phyloP scores from a whole-genome alignment of 2,329 filamentous ascomycete genomes.

The Paecilomyces niveus region DNA sequence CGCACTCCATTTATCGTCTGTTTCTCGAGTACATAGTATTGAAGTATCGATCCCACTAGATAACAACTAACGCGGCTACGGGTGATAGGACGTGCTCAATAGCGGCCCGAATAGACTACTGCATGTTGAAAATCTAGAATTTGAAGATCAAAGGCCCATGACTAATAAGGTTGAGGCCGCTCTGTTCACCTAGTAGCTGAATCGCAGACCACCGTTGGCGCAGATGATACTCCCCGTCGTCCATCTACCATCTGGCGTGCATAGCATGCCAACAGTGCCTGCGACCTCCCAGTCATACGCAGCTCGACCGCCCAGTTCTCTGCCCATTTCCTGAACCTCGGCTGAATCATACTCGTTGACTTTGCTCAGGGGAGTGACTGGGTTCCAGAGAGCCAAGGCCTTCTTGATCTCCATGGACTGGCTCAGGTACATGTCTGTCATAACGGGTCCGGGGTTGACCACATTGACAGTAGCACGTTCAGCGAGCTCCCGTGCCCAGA shows the following conservation, averaged over 20 bases:
- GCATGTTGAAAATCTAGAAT: too few species aligned
- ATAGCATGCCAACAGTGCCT: not conserved
- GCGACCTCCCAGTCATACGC: not conserved
- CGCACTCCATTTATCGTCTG: too few species aligned
- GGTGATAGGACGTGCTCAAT: too few species aligned
- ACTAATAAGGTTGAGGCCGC: too few species aligned
- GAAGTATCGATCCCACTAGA: too few species aligned
- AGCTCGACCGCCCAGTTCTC: not conserved
- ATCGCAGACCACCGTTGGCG: not conserved
- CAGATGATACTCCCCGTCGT: not conserved
- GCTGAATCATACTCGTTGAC: not conserved
- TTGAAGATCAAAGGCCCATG: too few species aligned
- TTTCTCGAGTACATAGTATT: too few species aligned
- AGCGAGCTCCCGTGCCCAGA: slow-evolving; percentile 57
- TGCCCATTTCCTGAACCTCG: not conserved
- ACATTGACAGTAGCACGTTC: slow-evolving; percentile 59
- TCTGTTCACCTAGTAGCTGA: not conserved
- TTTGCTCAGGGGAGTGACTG: not conserved
- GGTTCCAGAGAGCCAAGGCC: not conserved
- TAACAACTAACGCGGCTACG: too few species aligned
- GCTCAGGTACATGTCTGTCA: slow-evolving; percentile 56
- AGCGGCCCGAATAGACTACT: too few species aligned
- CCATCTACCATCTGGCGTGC: not conserved
- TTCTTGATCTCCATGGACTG: not conserved
- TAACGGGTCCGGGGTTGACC: slow-evolving; percentile 60